Percentiles rank a stretch among this genome's conserved stretches.
These are phyloP conservation scores for Ceratobasidium sp. DNA, from an alignment of 1,284 basidiomycete species.

Conservation along the genomic window DNA sequence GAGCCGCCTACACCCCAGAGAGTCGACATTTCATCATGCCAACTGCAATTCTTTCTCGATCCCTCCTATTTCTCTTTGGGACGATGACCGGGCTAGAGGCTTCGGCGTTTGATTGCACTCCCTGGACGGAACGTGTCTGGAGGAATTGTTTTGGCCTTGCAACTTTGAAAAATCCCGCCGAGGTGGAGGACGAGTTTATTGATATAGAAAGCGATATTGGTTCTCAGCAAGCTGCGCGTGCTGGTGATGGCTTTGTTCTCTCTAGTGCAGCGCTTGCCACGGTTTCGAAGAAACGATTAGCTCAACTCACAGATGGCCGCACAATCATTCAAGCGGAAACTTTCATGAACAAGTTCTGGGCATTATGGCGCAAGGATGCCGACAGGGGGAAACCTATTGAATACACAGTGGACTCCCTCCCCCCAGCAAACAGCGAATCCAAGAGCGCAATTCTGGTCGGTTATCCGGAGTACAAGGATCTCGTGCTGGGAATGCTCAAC, in stretches of 20 bases:
- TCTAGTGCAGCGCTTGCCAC: background rate
- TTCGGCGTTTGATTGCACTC: too few species aligned
- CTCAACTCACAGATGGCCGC: background rate
- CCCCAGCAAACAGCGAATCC: background rate
- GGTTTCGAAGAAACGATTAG: background rate
- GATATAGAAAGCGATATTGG: too few species aligned
- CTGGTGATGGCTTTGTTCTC: background rate
- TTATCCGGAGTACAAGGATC: background rate
- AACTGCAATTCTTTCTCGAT: too few species aligned
- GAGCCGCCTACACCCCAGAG: too few species aligned
- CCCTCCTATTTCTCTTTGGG: too few species aligned
- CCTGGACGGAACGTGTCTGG: too few species aligned
- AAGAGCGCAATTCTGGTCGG: background rate
- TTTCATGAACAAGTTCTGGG: background rate
- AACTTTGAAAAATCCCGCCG: too few species aligned
- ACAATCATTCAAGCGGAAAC: background rate
- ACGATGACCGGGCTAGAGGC: too few species aligned
- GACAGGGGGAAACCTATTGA: background rate
- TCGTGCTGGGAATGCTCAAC: conserved; percentile 6
- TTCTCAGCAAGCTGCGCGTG: background rate
- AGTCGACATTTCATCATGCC: too few species aligned
- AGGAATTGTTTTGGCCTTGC: too few species aligned
- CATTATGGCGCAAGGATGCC: background rate
- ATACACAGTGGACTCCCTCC: background rate
- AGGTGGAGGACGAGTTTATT: too few species aligned